Evolutionary conservation across 2,329 filamentous ascomycete species (phyloP).

Genomic region (Nigrograna mackinnonii): DNA sequence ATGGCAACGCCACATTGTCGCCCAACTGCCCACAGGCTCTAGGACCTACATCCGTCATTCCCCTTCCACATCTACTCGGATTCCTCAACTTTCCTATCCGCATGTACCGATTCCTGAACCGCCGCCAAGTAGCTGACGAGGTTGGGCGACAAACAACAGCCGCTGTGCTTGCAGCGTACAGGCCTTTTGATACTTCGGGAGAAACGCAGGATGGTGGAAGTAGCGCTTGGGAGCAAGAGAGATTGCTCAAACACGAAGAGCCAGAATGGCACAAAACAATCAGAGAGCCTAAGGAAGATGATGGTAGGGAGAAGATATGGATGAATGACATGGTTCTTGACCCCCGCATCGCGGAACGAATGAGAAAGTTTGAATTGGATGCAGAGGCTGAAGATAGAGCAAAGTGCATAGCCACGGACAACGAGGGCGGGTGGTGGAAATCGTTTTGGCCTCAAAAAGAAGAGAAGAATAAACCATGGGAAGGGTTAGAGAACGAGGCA

Average conservation of each 20-base stretch:
- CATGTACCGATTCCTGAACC: conserved; percentile 85
- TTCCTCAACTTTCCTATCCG: conserved; percentile 89
- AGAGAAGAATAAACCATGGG: conserved; percentile 33
- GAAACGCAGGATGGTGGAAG: conserved; percentile 26
- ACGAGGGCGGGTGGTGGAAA: conserved; percentile 28
- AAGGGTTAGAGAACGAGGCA: conserved; percentile 33
- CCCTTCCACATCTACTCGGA: conserved; percentile 87
- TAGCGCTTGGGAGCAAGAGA: conserved; percentile 64
- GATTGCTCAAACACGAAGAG: conserved; percentile 71
- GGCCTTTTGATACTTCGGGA: conserved; percentile 45
- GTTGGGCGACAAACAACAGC: conserved; percentile 88
- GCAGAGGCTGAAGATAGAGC: conserved; percentile 72
- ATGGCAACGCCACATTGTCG: conserved; percentile 68
- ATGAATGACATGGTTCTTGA: conserved; percentile 75
- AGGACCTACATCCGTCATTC: conserved; percentile 71
- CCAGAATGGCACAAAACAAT: conserved; percentile 82
- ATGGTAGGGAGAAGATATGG: conserved; percentile 68
- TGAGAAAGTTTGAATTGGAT: conserved; percentile 76
- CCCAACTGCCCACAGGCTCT: conserved; percentile 70
- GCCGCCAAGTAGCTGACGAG: conserved; percentile 80
- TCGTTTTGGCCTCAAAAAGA: conserved; percentile 36
- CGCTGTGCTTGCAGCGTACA: conserved; percentile 68
- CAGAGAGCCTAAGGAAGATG: conserved; percentile 57
- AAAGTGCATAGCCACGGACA: conserved; percentile 16
- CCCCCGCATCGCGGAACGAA: conserved; percentile 72